phyloP scores from a whole-genome alignment of 2,329 filamentous ascomycete genomes.

The Gyromitra esculenta region DNA sequence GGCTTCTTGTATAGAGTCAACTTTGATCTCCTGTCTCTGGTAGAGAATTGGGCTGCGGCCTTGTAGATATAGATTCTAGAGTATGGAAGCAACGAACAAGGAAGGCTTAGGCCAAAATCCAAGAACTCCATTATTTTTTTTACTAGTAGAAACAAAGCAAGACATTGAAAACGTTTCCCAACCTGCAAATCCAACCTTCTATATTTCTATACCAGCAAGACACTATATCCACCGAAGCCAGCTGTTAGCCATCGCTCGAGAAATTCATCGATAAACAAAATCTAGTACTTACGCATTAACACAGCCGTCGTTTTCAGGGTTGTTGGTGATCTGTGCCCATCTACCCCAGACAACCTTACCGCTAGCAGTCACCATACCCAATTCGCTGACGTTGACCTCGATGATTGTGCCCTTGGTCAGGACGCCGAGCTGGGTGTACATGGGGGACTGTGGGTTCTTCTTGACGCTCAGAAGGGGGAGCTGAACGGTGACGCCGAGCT shows the following conservation, averaged over 20 bases:
- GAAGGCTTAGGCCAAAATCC: constrained; percentile 14
- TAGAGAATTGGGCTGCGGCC: neutral
- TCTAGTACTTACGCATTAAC: constrained; percentile 63
- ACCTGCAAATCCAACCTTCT: constrained; percentile 7
- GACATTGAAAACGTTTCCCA: constrained; percentile 17
- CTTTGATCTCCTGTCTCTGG: constrained; percentile 1
- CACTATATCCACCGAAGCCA: constrained; percentile 9
- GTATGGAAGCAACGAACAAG: neutral
- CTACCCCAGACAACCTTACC: constrained; percentile 95
- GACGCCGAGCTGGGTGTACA: constrained; percentile 93
- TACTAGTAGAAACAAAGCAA: constrained; percentile 25
- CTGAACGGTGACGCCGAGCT: constrained; percentile 86
- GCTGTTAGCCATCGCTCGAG: constrained; percentile 1
- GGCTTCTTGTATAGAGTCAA: neutral
- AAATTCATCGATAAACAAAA: too few species aligned
- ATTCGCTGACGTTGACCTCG: constrained; percentile 92
- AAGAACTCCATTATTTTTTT: constrained; percentile 47
- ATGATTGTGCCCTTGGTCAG: constrained; percentile 84
- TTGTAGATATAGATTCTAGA: neutral
- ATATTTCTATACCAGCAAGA: constrained; percentile 48
- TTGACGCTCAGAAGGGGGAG: constrained; percentile 80
- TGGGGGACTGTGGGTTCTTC: constrained; percentile 87
- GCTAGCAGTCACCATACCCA: constrained; percentile 87
- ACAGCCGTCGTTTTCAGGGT: constrained; percentile 71
- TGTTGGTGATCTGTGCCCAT: constrained; percentile 76